Evolutionary conservation across 306 rosid genomes (phyloP).

Genomic region (Clitoria ternatea): DNA sequence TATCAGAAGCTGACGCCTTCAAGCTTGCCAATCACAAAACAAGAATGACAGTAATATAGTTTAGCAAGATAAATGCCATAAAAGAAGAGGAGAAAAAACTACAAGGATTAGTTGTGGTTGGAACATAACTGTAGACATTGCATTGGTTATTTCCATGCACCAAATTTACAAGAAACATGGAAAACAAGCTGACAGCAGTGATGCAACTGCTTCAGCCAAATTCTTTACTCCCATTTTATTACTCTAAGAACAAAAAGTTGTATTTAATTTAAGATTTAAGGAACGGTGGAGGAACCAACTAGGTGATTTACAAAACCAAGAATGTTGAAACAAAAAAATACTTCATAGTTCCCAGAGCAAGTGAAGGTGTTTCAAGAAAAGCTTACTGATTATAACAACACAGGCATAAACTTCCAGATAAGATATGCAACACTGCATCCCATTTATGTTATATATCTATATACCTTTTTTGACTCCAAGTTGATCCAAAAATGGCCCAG

Average conservation of each 20-base stretch:
- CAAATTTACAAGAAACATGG: background rate
- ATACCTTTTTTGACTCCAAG: slow-evolving; percentile 82
- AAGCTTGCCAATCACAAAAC: slow-evolving; percentile 23
- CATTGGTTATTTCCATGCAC: background rate
- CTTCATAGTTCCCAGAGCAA: background rate
- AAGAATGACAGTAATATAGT: background rate
- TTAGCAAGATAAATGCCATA: slow-evolving; percentile 2
- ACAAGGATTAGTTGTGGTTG: background rate
- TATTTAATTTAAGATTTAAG: background rate
- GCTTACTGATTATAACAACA: background rate
- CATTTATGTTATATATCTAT: background rate
- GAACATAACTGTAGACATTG: slow-evolving; percentile 3
- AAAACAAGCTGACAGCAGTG: background rate
- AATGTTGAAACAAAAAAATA: slow-evolving; percentile 12
- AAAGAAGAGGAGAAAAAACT: background rate
- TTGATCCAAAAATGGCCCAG: slow-evolving; percentile 89
- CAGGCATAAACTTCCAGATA: background rate
- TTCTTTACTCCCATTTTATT: background rate
- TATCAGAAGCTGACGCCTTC: slow-evolving; percentile 1
- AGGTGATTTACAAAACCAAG: background rate
- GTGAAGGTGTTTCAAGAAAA: slow-evolving; percentile 8
- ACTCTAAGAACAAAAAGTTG: background rate
- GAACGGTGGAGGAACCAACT: background rate
- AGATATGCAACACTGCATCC: slow-evolving; percentile 1
- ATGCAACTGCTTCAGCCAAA: background rate